Conservation (phyloP, 352 stramenopile genomes). For the Pythium vanterpoolii region DNA sequence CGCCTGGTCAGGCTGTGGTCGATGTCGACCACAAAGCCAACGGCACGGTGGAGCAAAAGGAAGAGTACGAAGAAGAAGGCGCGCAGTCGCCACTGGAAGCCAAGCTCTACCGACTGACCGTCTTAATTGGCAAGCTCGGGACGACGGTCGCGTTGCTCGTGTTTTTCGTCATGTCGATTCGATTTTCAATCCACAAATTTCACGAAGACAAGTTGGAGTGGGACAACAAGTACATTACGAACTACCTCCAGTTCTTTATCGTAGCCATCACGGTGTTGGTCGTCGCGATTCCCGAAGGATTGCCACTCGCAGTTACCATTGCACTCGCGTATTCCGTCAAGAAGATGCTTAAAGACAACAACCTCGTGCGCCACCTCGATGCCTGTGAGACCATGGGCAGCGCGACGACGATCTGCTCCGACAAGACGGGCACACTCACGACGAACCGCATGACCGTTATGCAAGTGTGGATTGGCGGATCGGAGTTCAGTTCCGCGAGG, state of each 20-base stretch:
- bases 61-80: conserved; percentile 36
- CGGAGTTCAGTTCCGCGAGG: conserved; percentile 45
- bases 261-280: conserved; percentile 92
- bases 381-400: conserved; percentile 97
- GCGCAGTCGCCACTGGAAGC: conserved; percentile 72
- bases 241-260: conserved; percentile 86
- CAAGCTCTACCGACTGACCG: conserved; percentile 89
- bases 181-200: conserved; percentile 66
- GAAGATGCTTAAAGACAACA: conserved; percentile 98
- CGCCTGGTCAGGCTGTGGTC: no score
- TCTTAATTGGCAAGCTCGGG: conserved; percentile 89
- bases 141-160: conserved; percentile 67
- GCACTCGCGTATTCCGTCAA: conserved; percentile 94
- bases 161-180: conserved; percentile 78
- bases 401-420: conserved; percentile 95
- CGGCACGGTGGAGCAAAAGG: conserved; percentile 31
- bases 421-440: conserved; percentile 96
- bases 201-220: neutral
- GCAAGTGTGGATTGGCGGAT: conserved; percentile 65
- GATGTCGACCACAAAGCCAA: no score
- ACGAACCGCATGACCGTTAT: conserved; percentile 98
- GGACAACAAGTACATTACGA: neutral
- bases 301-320: conserved; percentile 93
- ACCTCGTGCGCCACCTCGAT: conserved; percentile 96
- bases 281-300: conserved; percentile 92